phyloP scores from a whole-genome alignment of 2,329 filamentous ascomycete species.

The Cladosporium sp. region DNA sequence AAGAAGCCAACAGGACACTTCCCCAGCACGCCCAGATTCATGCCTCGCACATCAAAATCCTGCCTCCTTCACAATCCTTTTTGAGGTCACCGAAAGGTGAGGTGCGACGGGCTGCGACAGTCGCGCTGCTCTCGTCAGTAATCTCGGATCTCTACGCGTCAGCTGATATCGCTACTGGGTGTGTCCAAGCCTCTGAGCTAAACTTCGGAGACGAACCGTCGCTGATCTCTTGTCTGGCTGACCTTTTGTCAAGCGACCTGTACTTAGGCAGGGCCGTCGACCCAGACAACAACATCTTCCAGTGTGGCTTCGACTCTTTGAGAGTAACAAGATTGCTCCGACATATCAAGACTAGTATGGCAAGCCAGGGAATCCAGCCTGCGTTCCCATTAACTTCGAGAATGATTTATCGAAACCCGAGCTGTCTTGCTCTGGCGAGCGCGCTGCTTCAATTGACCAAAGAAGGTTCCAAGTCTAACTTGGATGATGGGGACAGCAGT shows the following conservation, averaged over 20 bases:
- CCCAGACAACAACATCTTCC: neutral
- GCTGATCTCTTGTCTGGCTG: neutral
- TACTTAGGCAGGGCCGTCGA: neutral
- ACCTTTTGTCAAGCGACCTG: neutral
- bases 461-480: neutral
- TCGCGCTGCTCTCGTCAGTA: slow-evolving; percentile 2
- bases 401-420: slow-evolving; percentile 46
- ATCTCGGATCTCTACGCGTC: slow-evolving; percentile 17
- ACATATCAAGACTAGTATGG: neutral
- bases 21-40: slow-evolving; percentile 48
- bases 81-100: slow-evolving; percentile 25
- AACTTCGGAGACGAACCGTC: neutral
- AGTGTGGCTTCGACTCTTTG: slow-evolving; percentile 5
- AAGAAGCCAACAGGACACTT: slow-evolving; percentile 25
- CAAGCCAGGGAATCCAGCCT: slow-evolving; percentile 43
- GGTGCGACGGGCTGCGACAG: slow-evolving; percentile 20
- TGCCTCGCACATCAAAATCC: slow-evolving; percentile 46
- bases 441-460: neutral
- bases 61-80: slow-evolving; percentile 8
- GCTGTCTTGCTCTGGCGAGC: neutral
- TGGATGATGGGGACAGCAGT: neutral
- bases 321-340: neutral
- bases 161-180: neutral
- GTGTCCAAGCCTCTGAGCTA: neutral
- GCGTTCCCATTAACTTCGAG: slow-evolving; percentile 51